These are phyloP conservation scores for Vicia sativa DNA, from an alignment of 306 rosid genomes.

Conservation along the genomic window DNA sequence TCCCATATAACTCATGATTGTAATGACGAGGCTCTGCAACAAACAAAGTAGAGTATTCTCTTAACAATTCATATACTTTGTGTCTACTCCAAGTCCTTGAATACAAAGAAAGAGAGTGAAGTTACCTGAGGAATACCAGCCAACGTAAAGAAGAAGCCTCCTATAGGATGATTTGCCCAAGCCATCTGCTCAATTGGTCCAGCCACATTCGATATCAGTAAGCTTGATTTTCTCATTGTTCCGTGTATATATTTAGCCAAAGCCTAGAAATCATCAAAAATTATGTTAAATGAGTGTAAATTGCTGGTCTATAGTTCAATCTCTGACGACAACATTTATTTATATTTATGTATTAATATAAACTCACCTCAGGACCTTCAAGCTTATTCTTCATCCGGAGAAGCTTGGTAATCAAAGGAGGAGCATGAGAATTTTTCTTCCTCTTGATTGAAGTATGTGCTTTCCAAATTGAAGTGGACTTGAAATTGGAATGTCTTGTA, in stretches of 20 bases:
- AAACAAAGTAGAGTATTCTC: too few species aligned
- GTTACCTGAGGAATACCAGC: slow-evolving; percentile 28
- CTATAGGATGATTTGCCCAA: slow-evolving; percentile 33
- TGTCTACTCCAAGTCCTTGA: too few species aligned
- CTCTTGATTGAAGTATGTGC: slow-evolving; percentile 32
- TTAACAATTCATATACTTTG: too few species aligned
- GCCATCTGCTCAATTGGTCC: slow-evolving; percentile 36
- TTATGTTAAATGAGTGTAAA: too few species aligned
- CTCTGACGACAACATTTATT: too few species aligned
- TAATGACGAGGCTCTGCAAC: slow-evolving; percentile 24
- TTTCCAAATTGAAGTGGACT: slow-evolving; percentile 18
- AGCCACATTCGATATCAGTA: background rate
- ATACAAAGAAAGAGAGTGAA: background rate
- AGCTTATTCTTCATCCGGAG: background rate
- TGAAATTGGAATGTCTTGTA: slow-evolving; percentile 14
- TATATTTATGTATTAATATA: too few species aligned
- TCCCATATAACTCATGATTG: slow-evolving; percentile 37
- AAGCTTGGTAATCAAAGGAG: slow-evolving; percentile 9
- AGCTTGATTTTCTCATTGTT: slow-evolving; percentile 18
- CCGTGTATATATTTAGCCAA: background rate
- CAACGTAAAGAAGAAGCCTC: slow-evolving; percentile 11
- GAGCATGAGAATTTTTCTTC: slow-evolving; percentile 10
- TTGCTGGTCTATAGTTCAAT: too few species aligned
- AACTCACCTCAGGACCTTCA: slow-evolving; percentile 29
- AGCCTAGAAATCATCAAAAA: slow-evolving; percentile 6